A percentile compares a stretch with the other conserved stretches of the same genome.
Evolutionary conservation across 257 asterid genomes (phyloP).

Genomic region (Fraxinus quadrangulata): DNA sequence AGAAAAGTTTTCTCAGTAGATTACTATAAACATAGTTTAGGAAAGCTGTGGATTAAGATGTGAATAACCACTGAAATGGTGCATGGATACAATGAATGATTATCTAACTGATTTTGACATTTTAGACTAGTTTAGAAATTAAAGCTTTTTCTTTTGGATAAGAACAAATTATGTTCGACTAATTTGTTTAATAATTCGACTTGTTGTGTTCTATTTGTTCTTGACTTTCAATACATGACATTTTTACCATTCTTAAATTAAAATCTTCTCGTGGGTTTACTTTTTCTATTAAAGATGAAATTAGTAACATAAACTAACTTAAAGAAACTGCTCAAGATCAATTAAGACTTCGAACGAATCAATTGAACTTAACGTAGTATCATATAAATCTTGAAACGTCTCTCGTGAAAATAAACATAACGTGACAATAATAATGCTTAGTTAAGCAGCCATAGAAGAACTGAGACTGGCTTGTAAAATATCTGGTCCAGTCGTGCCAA

Average conservation of each 20-base stretch:
- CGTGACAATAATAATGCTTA: background rate
- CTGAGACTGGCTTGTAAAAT: conserved; percentile 28
- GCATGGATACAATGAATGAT: conserved; percentile 27
- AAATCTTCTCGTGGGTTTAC: no score
- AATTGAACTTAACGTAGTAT: no score
- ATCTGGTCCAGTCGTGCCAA: conserved; percentile 36
- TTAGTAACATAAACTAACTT: no score
- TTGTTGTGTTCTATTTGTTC: no score
- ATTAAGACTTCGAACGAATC: no score
- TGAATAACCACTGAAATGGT: background rate
- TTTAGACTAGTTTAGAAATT: background rate
- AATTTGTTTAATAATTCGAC: background rate
- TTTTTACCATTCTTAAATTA: no score
- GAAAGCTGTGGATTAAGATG: background rate
- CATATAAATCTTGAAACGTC: background rate
- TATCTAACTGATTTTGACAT: conserved; percentile 25
- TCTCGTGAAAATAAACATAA: background rate
- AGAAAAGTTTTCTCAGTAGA: no score
- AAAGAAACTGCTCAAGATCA: no score
- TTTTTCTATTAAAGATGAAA: no score
- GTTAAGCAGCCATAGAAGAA: conserved; percentile 18
- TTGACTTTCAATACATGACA: no score
- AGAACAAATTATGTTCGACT: conserved; percentile 21
- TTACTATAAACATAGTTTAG: background rate
- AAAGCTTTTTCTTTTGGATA: conserved; percentile 20